Conservation (phyloP, 306 rosid species). For the Psophocarpus tetragonolobus region DNA sequence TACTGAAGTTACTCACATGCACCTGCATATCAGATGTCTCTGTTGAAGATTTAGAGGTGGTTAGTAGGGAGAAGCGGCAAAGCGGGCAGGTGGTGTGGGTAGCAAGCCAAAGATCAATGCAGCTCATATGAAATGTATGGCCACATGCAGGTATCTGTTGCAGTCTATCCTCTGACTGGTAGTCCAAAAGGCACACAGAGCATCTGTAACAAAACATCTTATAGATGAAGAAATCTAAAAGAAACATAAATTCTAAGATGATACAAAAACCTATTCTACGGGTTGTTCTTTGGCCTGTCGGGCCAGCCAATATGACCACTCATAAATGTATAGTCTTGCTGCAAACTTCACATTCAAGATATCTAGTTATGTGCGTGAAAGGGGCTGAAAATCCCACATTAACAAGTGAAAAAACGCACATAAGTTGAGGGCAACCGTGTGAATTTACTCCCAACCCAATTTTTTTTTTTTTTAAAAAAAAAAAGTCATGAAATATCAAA, state of each 20-base stretch:
- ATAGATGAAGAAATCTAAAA: slow-evolving; percentile 4
- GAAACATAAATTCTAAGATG: background rate
- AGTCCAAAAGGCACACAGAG: slow-evolving; percentile 84
- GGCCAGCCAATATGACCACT: background rate
- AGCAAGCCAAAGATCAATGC: slow-evolving; percentile 92
- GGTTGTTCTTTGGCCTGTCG: background rate
- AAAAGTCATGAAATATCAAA: too few relatives aligned
- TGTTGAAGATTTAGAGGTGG: slow-evolving; percentile 48
- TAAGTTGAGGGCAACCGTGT: background rate
- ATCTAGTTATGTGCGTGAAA: background rate
- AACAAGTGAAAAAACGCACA: too few relatives aligned
- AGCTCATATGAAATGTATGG: slow-evolving; percentile 80
- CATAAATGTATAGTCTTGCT: background rate
- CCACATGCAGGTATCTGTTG: slow-evolving; percentile 89
- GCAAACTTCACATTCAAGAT: background rate
- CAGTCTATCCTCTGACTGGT: slow-evolving; percentile 79
- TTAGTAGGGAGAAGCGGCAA: slow-evolving; percentile 76
- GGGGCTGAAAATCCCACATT: background rate
- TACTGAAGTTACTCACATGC: slow-evolving; percentile 29
- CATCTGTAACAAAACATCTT: slow-evolving; percentile 51
- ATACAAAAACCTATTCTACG: too few relatives aligned
- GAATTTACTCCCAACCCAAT: too few relatives aligned
- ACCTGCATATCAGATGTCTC: slow-evolving; percentile 41
- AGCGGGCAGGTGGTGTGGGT: slow-evolving; percentile 90
- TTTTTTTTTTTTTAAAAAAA: too few relatives aligned